Evolutionary conservation across 164 flowering plant species (phyloP).

Genomic region (grape (Vitis vinifera)): DNA sequence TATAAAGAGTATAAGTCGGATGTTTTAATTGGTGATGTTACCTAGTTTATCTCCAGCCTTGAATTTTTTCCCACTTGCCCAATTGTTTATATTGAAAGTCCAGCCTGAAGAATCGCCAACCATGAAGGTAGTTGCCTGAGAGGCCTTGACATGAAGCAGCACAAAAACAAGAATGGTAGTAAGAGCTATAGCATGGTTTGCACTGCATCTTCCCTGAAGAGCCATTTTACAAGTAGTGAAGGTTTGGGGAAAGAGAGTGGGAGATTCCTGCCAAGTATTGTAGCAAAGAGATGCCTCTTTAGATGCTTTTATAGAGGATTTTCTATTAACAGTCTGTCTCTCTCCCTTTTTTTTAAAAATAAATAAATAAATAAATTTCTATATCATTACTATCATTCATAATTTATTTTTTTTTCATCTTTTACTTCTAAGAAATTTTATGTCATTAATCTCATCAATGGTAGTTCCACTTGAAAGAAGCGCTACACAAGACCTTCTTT

Average conservation of each 20-base stretch:
- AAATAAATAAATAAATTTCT: too few relatives aligned
- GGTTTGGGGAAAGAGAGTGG: neutral
- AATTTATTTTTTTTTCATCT: too few relatives aligned
- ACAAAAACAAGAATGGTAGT: constrained; percentile 2
- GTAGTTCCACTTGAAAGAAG: too few relatives aligned
- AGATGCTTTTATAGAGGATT: neutral
- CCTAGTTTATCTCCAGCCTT: constrained; percentile 25
- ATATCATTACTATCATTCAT: too few relatives aligned
- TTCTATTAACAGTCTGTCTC: neutral
- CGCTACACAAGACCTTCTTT: too few relatives aligned
- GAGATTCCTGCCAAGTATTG: neutral
- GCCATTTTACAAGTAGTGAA: neutral
- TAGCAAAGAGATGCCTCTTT: neutral
- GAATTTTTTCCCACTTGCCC: constrained; percentile 25
- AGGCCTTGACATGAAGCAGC: neutral
- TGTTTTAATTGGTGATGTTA: neutral
- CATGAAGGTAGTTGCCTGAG: constrained; percentile 12
- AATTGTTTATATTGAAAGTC: constrained; percentile 12
- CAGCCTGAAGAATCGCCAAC: constrained; percentile 28
- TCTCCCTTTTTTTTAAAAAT: too few relatives aligned
- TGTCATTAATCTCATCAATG: too few relatives aligned
- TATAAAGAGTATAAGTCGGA: neutral
- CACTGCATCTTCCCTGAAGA: constrained; percentile 25
- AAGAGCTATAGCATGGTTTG: neutral
- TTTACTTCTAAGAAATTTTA: too few relatives aligned